Evolutionary conservation across 2,329 filamentous ascomycete species (phyloP).

Genomic region (Exophiala alcalophila): DNA sequence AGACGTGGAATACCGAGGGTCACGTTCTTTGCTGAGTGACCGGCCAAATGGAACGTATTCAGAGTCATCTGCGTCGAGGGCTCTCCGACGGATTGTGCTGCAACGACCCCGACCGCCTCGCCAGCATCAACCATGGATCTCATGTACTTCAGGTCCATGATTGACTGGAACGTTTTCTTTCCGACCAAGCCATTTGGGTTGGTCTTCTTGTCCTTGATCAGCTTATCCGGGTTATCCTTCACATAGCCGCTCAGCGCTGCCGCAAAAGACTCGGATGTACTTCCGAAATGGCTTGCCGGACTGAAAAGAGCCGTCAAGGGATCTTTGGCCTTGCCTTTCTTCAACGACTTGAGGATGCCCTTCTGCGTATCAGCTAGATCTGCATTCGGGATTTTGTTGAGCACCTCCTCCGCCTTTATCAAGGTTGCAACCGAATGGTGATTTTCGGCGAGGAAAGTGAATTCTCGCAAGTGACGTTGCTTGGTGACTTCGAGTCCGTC

Average conservation of each 20-base stretch:
- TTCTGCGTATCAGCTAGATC: constrained; percentile 47
- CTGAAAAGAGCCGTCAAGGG: constrained; percentile 71
- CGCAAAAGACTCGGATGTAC: constrained; percentile 85
- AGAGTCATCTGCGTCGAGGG: constrained; percentile 99
- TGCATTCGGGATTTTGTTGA: constrained; percentile 10
- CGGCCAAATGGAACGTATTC: constrained; percentile 99
- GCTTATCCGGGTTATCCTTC: constrained; percentile 66
- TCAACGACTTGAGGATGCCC: constrained; percentile 61
- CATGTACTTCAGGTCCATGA: constrained; percentile 90
- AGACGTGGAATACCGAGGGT: constrained; percentile 96
- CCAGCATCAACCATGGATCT: constrained; percentile 89
- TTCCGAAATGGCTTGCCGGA: constrained; percentile 75
- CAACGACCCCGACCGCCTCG: constrained; percentile 94
- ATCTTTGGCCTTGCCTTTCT: constrained; percentile 61
- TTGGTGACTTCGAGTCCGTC: constrained; percentile 94
- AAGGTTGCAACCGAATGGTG: constrained; percentile 74
- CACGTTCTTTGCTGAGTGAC: constrained; percentile 97
- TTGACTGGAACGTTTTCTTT: constrained; percentile 74
- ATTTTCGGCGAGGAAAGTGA: constrained; percentile 86
- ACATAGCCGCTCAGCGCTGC: constrained; percentile 69
- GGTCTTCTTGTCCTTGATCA: constrained; percentile 60
- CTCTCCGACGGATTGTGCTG: constrained; percentile 93
- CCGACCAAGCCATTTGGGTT: constrained; percentile 45
- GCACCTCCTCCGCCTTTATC: constrained; percentile 61
- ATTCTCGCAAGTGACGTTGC: constrained; percentile 85